Conservation (phyloP, 768 basidiomycete genomes). For the Serendipita indica region DNA sequence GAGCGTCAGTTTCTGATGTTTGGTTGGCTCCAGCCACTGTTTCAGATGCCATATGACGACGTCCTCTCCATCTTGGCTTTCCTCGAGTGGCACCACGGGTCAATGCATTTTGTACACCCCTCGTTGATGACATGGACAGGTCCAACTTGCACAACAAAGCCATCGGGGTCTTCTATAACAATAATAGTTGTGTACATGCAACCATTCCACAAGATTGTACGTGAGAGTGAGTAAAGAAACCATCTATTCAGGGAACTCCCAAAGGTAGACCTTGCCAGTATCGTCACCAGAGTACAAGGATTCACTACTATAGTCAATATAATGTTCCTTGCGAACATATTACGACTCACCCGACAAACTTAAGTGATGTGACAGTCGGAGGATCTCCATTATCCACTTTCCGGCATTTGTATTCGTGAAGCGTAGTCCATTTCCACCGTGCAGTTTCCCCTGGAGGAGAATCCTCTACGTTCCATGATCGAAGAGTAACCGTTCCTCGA, state of each 20-base stretch:
- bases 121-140: too few relatives aligned
- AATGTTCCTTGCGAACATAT: neutral
- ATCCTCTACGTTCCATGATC: slow-evolving; percentile 71
- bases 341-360: slow-evolving; percentile 53
- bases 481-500: slow-evolving; percentile 62
- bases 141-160: too few relatives aligned
- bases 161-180: too few relatives aligned
- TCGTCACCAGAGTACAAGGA: slow-evolving; percentile 50
- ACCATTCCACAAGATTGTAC: too few relatives aligned
- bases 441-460: slow-evolving; percentile 53
- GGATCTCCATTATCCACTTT: slow-evolving; percentile 27
- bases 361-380: slow-evolving; percentile 58
- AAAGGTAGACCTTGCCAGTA: slow-evolving; percentile 41
- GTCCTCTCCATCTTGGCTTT: too few relatives aligned
- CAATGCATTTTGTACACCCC: too few relatives aligned
- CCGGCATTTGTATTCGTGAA: slow-evolving; percentile 51
- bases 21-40: too few relatives aligned
- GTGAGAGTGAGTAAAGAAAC: too few relatives aligned
- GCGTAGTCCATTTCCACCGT: slow-evolving; percentile 56
- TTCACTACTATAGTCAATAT: slow-evolving; percentile 28
- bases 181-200: too few relatives aligned
- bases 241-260: slow-evolving; percentile 42
- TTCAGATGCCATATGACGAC: too few relatives aligned
- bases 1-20: too few relatives aligned
- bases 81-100: too few relatives aligned